Conservation (phyloP, 2,329 filamentous ascomycete species). For the Botrytis cinerea region DNA sequence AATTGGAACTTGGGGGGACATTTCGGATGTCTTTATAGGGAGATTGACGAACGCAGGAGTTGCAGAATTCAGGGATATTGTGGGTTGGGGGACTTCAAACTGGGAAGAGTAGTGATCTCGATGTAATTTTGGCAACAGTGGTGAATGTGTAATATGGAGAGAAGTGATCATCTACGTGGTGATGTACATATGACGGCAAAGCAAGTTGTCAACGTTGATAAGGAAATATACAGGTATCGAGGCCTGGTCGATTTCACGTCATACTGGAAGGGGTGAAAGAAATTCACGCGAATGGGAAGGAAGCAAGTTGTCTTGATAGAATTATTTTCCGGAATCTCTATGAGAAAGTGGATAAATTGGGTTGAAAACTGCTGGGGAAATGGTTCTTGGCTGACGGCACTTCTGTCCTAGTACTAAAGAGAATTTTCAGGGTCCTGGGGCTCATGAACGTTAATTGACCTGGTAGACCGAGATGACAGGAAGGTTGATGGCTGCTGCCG, state of each 20-base stretch:
- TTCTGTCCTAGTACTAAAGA: not conserved
- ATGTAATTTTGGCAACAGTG: not conserved
- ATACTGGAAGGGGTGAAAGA: not conserved
- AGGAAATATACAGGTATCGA: not conserved
- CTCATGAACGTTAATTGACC: not conserved
- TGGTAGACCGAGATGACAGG: not conserved
- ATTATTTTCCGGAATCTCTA: not conserved
- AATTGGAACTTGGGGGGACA: not conserved
- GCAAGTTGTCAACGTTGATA: not conserved
- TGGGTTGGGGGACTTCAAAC: not conserved
- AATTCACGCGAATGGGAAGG: constrained; percentile 5
- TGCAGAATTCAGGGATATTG: not conserved
- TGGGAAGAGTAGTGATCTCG: constrained; percentile 7
- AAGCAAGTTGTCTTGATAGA: not conserved
- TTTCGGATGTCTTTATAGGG: constrained; percentile 13
- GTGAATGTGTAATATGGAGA: not conserved
- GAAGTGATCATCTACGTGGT: not conserved
- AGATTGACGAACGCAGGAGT: not conserved
- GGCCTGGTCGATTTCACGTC: not conserved
- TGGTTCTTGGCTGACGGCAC: constrained; percentile 18
- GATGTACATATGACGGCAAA: constrained; percentile 11
- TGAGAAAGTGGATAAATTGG: not conserved
- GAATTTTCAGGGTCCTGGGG: constrained; percentile 18
- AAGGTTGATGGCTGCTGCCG: not conserved
- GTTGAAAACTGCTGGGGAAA: not conserved